A percentile compares a stretch with the other conserved stretches of the same genome.
Conservation (phyloP, 2,329 filamentous ascomycete species). For the Chlorencoelia australis region DNA sequence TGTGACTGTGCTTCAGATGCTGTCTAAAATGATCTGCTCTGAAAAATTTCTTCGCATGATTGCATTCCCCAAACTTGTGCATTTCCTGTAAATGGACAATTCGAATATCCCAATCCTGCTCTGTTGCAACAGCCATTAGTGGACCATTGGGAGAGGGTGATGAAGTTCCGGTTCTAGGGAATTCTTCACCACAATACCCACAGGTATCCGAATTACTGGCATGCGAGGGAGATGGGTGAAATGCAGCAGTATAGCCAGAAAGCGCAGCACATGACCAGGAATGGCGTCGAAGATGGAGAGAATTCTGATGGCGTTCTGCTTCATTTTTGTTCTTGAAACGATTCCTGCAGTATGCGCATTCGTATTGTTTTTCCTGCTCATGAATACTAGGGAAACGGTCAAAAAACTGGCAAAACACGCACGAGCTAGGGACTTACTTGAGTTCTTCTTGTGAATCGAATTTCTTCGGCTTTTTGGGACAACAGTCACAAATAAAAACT, state of each 20-base stretch:
- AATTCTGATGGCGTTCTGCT: slow-evolving; percentile 92
- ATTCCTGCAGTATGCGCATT: slow-evolving; percentile 84
- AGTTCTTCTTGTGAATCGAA: slow-evolving; percentile 80
- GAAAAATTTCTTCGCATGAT: slow-evolving; percentile 97
- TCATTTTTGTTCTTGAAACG: slow-evolving; percentile 99
- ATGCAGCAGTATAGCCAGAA: slow-evolving; percentile 66
- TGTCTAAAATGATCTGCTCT: slow-evolving; percentile 96
- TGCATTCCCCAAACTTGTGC: slow-evolving; percentile 97
- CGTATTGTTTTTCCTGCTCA: slow-evolving; percentile 93
- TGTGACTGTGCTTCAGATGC: slow-evolving; percentile 95
- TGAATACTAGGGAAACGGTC: slow-evolving; percentile 52
- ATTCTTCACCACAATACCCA: slow-evolving; percentile 93
- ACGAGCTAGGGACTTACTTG: too few species aligned
- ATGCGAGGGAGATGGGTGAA: slow-evolving; percentile 66
- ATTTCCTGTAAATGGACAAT: slow-evolving; percentile 79
- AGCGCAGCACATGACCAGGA: slow-evolving; percentile 96
- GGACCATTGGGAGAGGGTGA: slow-evolving; percentile 34
- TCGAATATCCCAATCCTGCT: slow-evolving; percentile 80
- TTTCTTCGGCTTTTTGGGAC: slow-evolving; percentile 93
- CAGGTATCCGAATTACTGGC: slow-evolving; percentile 68
- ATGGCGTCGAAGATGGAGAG: slow-evolving; percentile 80
- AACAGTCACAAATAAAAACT: slow-evolving; percentile 78
- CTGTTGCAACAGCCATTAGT: slow-evolving; percentile 44
- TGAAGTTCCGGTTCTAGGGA: slow-evolving; percentile 35
- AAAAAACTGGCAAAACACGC: slow-evolving; percentile 12